These are phyloP conservation scores for Scheffersomyces stipitis DNA, from an alignment of 805 yeast genomes.

Conservation along the genomic window DNA sequence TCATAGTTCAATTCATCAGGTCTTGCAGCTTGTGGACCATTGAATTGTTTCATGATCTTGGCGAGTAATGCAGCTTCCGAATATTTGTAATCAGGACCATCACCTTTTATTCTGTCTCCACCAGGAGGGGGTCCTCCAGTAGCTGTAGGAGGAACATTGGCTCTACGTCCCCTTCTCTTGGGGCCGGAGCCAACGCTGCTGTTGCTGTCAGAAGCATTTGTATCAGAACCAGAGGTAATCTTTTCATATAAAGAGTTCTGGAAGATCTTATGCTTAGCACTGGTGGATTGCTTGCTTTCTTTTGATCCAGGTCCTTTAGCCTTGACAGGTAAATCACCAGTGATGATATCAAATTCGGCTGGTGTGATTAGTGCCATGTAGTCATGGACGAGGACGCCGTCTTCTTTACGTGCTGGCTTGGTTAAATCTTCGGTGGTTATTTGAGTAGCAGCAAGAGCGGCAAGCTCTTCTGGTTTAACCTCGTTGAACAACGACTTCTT, in stretches of 20 bases:
- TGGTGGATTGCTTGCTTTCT: slow-evolving; percentile 15
- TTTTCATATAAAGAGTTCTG: slow-evolving; percentile 39
- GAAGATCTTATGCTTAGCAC: slow-evolving; percentile 39
- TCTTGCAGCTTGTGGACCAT: slow-evolving; percentile 37
- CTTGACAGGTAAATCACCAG: slow-evolving; percentile 37
- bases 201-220: slow-evolving; percentile 23
- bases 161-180: slow-evolving; percentile 42
- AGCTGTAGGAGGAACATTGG: slow-evolving; percentile 16
- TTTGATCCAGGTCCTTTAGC: slow-evolving; percentile 15
- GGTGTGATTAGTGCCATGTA: slow-evolving; percentile 41
- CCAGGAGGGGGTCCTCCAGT: slow-evolving; percentile 1
- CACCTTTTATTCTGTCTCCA: slow-evolving; percentile 8
- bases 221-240: slow-evolving; percentile 41
- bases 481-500: slow-evolving; percentile 11
- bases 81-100: slow-evolving; percentile 16
- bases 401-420: not conserved
- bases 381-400: slow-evolving; percentile 29
- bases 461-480: slow-evolving; percentile 1
- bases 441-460: not conserved
- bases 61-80: slow-evolving; percentile 40
- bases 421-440: not conserved
- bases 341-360: slow-evolving; percentile 38
- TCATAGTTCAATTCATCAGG: slow-evolving; percentile 35
- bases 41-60: slow-evolving; percentile 42
- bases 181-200: slow-evolving; percentile 13